phyloP scores from a whole-genome alignment of 2,329 filamentous ascomycete genomes.

The Sporothrix schenckii region DNA sequence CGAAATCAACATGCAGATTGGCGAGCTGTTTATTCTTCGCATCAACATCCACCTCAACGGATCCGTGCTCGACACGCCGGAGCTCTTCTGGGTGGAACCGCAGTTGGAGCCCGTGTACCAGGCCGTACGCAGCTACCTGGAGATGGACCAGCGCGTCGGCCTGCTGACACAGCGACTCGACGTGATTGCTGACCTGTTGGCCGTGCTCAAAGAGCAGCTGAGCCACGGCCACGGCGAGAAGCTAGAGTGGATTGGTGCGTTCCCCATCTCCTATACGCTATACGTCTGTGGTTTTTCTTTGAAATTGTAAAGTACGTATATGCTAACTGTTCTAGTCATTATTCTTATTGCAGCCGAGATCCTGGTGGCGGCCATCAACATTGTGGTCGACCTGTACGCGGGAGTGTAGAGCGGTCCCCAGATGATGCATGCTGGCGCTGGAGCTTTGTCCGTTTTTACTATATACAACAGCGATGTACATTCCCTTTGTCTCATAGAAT shows the following conservation, averaged over 20 bases:
- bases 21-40: constrained; percentile 93
- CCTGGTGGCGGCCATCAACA: constrained; percentile 88
- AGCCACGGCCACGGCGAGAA: constrained; percentile 91
- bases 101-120: constrained; percentile 96
- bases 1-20: constrained; percentile 99
- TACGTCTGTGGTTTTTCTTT: constrained; percentile 29
- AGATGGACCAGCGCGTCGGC: constrained; percentile 95
- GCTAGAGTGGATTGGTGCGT: constrained; percentile 83
- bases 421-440: too few species aligned
- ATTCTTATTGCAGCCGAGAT: constrained; percentile 95
- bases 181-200: constrained; percentile 90
- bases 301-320: constrained; percentile 21
- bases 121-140: constrained; percentile 90
- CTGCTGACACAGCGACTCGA: constrained; percentile 86
- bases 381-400: constrained; percentile 89
- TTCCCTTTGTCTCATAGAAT: neutral
- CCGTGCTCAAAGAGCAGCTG: constrained; percentile 92
- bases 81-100: constrained; percentile 98
- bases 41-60: constrained; percentile 99
- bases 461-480: neutral
- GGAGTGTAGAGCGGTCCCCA: constrained; percentile 32
- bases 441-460: neutral
- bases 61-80: constrained; percentile 92
- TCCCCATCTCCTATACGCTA: neutral
- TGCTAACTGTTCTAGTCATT: constrained; percentile 65